Percentiles rank a stretch among this genome's conserved stretches.
phyloP scores from a whole-genome alignment of 108 stramenopile genomes.

The Aurantiochytrium sp. region DNA sequence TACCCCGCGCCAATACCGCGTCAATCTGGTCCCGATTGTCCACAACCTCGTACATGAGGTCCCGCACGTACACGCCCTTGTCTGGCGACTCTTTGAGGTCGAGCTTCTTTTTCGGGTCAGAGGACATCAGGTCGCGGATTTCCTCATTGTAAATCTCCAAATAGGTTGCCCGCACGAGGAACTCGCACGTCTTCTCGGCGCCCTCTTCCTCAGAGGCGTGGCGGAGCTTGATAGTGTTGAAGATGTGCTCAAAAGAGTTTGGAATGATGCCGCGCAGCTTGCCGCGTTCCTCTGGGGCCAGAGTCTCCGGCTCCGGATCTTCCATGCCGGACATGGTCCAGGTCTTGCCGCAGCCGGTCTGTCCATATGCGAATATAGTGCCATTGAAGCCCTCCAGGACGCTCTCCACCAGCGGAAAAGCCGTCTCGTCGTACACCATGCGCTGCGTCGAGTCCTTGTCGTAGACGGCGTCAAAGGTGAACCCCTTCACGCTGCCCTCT shows the following conservation, averaged over 20 bases:
- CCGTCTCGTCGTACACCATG: conserved; percentile 57
- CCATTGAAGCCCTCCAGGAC: conserved; percentile 65
- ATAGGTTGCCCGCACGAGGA: conserved; percentile 66
- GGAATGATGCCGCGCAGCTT: conserved; percentile 60
- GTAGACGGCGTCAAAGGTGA: conserved; percentile 60
- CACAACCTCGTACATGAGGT: conserved; percentile 49
- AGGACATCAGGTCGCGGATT: conserved; percentile 57
- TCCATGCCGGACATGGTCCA: conserved; percentile 54
- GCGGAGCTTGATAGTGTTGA: conserved; percentile 43
- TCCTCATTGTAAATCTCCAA: conserved; percentile 70
- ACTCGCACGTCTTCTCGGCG: conserved; percentile 36
- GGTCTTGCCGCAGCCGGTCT: conserved; percentile 57
- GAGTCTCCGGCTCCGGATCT: conserved; percentile 43
- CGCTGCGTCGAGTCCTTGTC: conserved; percentile 54
- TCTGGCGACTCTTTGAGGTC: conserved; percentile 59
- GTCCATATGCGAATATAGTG: conserved; percentile 67
- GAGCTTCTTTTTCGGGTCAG: conserved; percentile 41
- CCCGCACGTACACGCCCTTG: conserved; percentile 60
- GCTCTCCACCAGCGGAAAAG: conserved; percentile 56
- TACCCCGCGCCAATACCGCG: conserved; percentile 47
- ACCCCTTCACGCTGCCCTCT: conserved; percentile 40
- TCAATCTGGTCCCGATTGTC: conserved; percentile 44
- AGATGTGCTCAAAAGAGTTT: conserved; percentile 60
- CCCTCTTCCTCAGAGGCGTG: conserved; percentile 28
- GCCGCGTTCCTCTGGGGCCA: not conserved